Base-by-base conservation (phyloP, 768 basidiomycete genomes). In the Boletus rubropictus region DNA sequence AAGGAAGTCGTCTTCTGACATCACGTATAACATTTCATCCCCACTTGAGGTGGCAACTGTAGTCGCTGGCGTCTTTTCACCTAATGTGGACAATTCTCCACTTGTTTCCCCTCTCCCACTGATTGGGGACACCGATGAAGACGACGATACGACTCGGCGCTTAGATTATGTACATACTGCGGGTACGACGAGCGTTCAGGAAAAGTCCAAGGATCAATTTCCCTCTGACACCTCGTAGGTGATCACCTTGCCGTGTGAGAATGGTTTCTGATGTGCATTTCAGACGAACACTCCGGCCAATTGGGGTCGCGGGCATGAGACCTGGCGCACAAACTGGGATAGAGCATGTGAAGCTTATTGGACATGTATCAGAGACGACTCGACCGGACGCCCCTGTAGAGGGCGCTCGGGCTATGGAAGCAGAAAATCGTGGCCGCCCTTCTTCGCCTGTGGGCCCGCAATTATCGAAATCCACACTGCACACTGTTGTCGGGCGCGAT, bases 211-310 rank as follows among this genome's bases (percentile, higher is more conserved):
- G 17, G 27, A 47, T 17, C 48, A 15, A 7, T 18, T 11, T 31
- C 14, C 11, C n/a, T 25, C 41, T 15, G 17, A 43, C 22, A 14
- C 18, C 2, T 22, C 14, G 55, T 61, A 22, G 3, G 55, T 58
- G 14, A 15, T 38, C 24, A 3, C 31, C n/a, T 42, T 34, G 10
- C 27, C 11, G 2, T 20, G 3, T 9, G 15, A 15, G 9, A 21
- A 3, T 27, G 4, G 14, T 24, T 50, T 37, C 25, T 53, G 39
- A 59, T 5, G 15, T 15, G 14, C 4, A 7, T 39, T 28, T 37
- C 6, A 60, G 57, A 22, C 55, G 7, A 24, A 27, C 18, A 14
- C 5, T n/a, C 3, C 10, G 12, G 29, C 11, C 42, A 21, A 27
- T 24, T 17, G 7, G 33, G 10, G 10, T 39, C 20, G 14, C 25